Percentiles rank a stretch among this genome's conserved stretches.
phyloP scores from a whole-genome alignment of 371 early-diverging fungal species.

The Lichtheimia ornata region DNA sequence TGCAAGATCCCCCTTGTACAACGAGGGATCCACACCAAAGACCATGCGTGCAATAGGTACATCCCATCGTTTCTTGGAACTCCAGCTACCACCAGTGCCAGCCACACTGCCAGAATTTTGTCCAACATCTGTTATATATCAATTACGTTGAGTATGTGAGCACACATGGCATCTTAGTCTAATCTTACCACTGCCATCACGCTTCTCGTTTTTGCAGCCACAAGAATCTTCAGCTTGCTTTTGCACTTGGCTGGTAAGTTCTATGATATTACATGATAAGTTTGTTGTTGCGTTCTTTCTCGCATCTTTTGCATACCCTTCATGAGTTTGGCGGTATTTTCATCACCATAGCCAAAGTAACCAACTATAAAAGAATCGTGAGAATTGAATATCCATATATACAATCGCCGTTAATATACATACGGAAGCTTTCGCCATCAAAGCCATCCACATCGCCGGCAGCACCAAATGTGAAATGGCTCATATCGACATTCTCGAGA shows the following conservation, averaged over 20 bases:
- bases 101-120: not conserved
- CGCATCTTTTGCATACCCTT: not conserved
- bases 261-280: not conserved
- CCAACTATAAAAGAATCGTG: not conserved
- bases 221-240: not conserved
- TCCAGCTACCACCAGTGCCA: not conserved
- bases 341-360: slow-evolving; percentile 1
- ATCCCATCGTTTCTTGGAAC: not conserved
- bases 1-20: not conserved
- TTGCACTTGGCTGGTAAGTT: not conserved
- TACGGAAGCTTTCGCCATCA: not conserved
- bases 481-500: not conserved
- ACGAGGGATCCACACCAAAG: not conserved
- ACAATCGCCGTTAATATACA: not conserved
- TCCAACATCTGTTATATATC: too few relatives aligned
- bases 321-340: not conserved
- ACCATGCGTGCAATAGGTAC: not conserved
- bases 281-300: not conserved
- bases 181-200: not conserved
- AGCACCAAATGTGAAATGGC: slow-evolving; percentile 3
- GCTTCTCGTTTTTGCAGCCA: not conserved
- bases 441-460: slow-evolving; percentile 1
- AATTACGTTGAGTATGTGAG: too few relatives aligned
- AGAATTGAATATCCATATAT: not conserved
- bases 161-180: not conserved